These are phyloP conservation scores for Phytophthora meadii DNA, from an alignment of 352 stramenopile species.

Conservation along the genomic window DNA sequence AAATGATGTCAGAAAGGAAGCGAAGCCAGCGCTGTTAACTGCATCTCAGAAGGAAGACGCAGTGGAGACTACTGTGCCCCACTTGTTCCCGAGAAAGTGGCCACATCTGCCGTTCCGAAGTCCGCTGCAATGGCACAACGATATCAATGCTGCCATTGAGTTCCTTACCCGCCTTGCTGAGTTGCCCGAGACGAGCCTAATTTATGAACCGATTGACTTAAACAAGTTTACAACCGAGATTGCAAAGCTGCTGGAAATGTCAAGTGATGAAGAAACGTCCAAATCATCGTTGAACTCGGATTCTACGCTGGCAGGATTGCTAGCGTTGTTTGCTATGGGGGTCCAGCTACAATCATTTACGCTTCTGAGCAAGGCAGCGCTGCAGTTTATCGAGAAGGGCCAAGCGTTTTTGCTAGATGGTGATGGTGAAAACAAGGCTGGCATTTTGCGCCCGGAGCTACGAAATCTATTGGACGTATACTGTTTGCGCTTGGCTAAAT, in stretches of 20 bases:
- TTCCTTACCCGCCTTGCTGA: slow-evolving; percentile 61
- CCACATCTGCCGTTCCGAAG: slow-evolving; percentile 69
- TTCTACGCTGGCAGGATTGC: slow-evolving; percentile 24
- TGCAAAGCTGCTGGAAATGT: slow-evolving; percentile 13
- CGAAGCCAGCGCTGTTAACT: slow-evolving; percentile 27
- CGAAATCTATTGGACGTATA: slow-evolving; percentile 38
- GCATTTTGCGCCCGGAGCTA: slow-evolving; percentile 24
- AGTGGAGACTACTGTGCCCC: slow-evolving; percentile 52
- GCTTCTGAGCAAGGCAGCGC: slow-evolving; percentile 48
- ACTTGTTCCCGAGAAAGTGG: slow-evolving; percentile 68
- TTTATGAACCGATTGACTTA: slow-evolving; percentile 73
- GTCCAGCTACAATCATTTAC: slow-evolving; percentile 76
- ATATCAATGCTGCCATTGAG: slow-evolving; percentile 43
- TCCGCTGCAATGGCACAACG: slow-evolving; percentile 55
- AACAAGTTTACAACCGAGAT: slow-evolving; percentile 50
- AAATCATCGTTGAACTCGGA: slow-evolving; percentile 22
- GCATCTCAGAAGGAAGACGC: slow-evolving; percentile 44
- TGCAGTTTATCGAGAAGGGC: slow-evolving; percentile 41
- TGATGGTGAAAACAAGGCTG: slow-evolving; percentile 8
- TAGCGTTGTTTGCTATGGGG: slow-evolving; percentile 46
- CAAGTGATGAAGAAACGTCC: background rate
- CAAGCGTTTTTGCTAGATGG: slow-evolving; percentile 20
- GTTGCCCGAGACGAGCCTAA: slow-evolving; percentile 60
- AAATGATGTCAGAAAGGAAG: background rate
- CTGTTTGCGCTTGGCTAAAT: slow-evolving; percentile 36